Conservation (phyloP, 1,139 yeast genomes). For the Tardiomyces blankii region DNA sequence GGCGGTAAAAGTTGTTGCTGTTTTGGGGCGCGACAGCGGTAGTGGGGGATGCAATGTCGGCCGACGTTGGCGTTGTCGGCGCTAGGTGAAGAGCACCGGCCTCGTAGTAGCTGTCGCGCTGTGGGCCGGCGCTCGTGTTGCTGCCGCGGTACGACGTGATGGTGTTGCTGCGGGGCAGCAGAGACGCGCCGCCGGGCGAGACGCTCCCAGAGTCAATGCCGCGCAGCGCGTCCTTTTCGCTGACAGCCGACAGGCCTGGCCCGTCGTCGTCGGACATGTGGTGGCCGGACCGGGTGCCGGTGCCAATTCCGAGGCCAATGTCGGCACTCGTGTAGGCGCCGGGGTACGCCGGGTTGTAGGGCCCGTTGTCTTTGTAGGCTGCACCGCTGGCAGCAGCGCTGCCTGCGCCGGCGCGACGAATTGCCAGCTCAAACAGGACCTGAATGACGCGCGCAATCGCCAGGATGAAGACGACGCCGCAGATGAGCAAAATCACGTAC, state of each 20-base stretch:
- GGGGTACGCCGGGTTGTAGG: neutral
- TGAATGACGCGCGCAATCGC: constrained; percentile 19
- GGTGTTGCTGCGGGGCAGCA: neutral
- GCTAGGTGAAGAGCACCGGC: neutral
- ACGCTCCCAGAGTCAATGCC: neutral
- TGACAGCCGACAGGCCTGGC: neutral
- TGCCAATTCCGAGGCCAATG: neutral
- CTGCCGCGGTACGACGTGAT: neutral
- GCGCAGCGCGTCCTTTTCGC: neutral
- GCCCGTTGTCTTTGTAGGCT: neutral
- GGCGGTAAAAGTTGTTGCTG: neutral
- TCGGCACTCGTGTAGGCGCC: neutral
- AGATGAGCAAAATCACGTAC: constrained; percentile 22
- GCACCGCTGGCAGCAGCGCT: neutral
- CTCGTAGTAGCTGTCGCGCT: neutral
- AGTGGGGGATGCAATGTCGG: neutral
- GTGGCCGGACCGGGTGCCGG: neutral
- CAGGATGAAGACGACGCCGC: constrained; percentile 16
- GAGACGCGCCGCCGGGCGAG: neutral
- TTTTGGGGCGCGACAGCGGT: neutral
- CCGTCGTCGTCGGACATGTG: too few species aligned
- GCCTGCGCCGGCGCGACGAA: neutral
- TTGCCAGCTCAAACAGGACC: constrained; percentile 18
- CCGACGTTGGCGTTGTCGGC: neutral
- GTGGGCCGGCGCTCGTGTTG: neutral